These are phyloP conservation scores for Podila horticola DNA, from an alignment of 192 early-diverging fungal genomes.

Conservation along the genomic window DNA sequence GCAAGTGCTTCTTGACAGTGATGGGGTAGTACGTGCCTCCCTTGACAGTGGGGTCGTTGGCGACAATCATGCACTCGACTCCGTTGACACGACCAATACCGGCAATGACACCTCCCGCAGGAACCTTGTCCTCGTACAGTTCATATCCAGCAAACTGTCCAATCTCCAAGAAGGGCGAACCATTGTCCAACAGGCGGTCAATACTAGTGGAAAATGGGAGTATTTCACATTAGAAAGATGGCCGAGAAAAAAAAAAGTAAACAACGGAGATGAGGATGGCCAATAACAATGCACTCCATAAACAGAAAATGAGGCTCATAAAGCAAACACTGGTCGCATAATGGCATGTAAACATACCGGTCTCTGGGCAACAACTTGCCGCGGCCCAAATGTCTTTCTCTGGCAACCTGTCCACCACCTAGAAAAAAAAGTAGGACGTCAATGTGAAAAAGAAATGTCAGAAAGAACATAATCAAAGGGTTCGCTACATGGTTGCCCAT, in stretches of 20 bases:
- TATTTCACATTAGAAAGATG: background rate
- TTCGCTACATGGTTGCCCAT: background rate
- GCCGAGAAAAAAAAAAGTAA: background rate
- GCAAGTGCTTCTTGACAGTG: slow-evolving; percentile 96
- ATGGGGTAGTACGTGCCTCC: slow-evolving; percentile 98
- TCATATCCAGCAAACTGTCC: slow-evolving; percentile 92
- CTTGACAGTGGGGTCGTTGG: slow-evolving; percentile 98
- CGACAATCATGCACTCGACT: slow-evolving; percentile 95
- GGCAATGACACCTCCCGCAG: slow-evolving; percentile 93
- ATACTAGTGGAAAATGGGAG: slow-evolving; percentile 53
- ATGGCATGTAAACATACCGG: slow-evolving; percentile 55
- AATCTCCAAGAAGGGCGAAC: slow-evolving; percentile 94
- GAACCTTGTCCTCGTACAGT: slow-evolving; percentile 87
- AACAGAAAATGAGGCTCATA: slow-evolving; percentile 11
- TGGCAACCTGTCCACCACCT: slow-evolving; percentile 88
- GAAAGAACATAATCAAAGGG: background rate
- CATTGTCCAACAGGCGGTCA: slow-evolving; percentile 79
- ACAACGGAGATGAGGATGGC: background rate
- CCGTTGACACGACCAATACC: slow-evolving; percentile 94
- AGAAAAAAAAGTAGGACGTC: background rate
- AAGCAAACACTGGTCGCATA: background rate
- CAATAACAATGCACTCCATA: background rate
- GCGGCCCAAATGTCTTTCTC: slow-evolving; percentile 83
- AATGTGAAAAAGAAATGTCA: background rate
- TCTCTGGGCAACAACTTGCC: slow-evolving; percentile 94